Base-by-base conservation (phyloP, 2,329 filamentous ascomycete genomes). In the Fusarium equiseti region DNA sequence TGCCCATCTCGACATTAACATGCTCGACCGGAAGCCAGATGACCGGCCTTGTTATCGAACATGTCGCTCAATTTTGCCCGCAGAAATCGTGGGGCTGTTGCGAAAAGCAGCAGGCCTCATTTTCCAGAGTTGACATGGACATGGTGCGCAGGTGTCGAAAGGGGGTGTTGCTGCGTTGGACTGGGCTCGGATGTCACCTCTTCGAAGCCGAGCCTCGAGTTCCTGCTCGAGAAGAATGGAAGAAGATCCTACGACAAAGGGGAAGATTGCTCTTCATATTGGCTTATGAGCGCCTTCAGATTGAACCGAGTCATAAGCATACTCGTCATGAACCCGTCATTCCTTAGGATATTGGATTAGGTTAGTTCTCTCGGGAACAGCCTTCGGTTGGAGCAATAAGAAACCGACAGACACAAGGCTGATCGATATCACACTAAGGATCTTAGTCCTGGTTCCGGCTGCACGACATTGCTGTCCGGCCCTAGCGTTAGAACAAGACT, bases 391-490 rank as follows among this genome's bases (percentile, higher is more conserved):
- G 27, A 58, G 32, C 10, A 38, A 27, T 45, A 24, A 58, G 32
- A 10, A 29, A 24, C 42, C 45, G 26, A 38, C 52, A 32, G 59
- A 55, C 44, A 68, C 64, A 72, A 44, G 57, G 56, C 31, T 69
- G 45, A 48, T 61, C 64, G 12, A 22, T 56, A 52, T 49, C 18
- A 50, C 53, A 55, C 67, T 72, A 69, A 35, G 32, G 18, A 62
- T 50, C 32, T 56, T 66, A 69, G 64, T 53, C 42, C 50, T 52
- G 31, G 32, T 45, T 27, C 49, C 64, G 55, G 59, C 69, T 71
- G 68, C 68, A 72, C 64, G 52, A 72, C 68, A 71, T 71, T 63
- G 45, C 12, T 52, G 40, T 60, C 58, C 68, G 57, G 68, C 27
- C 49, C 45, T 55, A 62, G 55, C 62, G 40, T 56, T 55, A 62